phyloP scores from a whole-genome alignment of 495 filamentous ascomycete species.

The Penicillium arizonense region DNA sequence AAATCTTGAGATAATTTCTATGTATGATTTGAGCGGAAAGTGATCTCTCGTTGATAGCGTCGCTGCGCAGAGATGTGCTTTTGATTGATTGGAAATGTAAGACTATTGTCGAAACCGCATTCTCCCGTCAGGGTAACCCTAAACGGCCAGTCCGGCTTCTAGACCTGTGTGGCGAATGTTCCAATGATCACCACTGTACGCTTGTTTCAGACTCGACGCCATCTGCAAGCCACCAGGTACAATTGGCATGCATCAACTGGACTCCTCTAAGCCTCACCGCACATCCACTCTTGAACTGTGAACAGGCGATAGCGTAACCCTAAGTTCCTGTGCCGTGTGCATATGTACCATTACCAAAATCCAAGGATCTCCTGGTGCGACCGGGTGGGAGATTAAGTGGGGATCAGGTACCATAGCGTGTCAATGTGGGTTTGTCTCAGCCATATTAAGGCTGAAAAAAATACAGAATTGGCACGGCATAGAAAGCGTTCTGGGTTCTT shows the following conservation, averaged over 20 bases:
- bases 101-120: neutral
- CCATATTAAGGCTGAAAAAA: neutral
- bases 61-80: too few relatives aligned
- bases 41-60: too few relatives aligned
- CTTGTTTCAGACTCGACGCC: conserved; percentile 7
- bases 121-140: neutral
- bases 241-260: neutral
- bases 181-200: neutral
- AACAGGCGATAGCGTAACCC: neutral
- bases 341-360: neutral
- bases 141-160: neutral
- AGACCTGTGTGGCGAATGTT: neutral
- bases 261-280: neutral
- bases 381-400: neutral
- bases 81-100: too few relatives aligned
- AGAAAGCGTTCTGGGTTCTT: too few relatives aligned
- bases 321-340: neutral
- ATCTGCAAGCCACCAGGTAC: conserved; percentile 11
- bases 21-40: too few relatives aligned
- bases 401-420: neutral
- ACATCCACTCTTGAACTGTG: neutral
- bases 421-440: conserved; percentile 8
- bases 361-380: neutral
- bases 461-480: neutral
- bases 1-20: too few relatives aligned